Evolutionary conservation across 495 filamentous ascomycete species (phyloP), one percentile per base, ranked within the genome.

Genomic region (Aspergillus baeticus): DNA sequence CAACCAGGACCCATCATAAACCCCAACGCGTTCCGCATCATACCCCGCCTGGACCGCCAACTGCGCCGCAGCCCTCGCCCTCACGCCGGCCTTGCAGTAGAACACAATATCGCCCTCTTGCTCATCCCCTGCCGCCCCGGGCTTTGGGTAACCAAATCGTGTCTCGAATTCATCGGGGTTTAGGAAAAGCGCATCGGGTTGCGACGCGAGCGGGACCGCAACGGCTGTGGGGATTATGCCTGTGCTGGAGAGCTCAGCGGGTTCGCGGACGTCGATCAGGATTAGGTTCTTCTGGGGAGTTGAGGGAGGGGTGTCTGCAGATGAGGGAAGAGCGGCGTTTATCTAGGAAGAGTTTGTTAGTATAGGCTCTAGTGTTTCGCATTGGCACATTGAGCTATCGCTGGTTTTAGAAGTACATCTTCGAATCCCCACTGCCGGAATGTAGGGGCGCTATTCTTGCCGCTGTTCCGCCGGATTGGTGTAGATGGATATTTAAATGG

Each of bases 71-170:
- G 88, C 83, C 18, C 77, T 69, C 62, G 87, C 88, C 69, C 94
- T 80, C 54, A 97, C 91, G 2, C 94, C 94, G 0, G 90, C 84
- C 74, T 89, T 93, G 70, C 94, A 98, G 68, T 96, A 98, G 63
- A 97, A 94, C 2, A 97, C 84, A 10, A 96, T 72, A 26, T 71
- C 55, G 44, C 44, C 17, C 13, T 2, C 10, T 47, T 50, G n/a
- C 31, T 20, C 0, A 7, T 26, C 39, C 13, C 6, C 23, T 3
- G 58, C 66, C 3, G 51, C 60, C 5, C 51, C 63, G 3, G 76
- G 76, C 68, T 79, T 79, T 4, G 74, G 64, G 43, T 69, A 79
- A 10, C 75, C 76, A 44, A 79, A 78, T 6, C 76, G 66, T 1
- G 70, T 74, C 63, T 79, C 74, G 59, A 98, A 98, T 56, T 96